phyloP scores from a whole-genome alignment of 257 asterid genomes.

The Solanum etuberosum region DNA sequence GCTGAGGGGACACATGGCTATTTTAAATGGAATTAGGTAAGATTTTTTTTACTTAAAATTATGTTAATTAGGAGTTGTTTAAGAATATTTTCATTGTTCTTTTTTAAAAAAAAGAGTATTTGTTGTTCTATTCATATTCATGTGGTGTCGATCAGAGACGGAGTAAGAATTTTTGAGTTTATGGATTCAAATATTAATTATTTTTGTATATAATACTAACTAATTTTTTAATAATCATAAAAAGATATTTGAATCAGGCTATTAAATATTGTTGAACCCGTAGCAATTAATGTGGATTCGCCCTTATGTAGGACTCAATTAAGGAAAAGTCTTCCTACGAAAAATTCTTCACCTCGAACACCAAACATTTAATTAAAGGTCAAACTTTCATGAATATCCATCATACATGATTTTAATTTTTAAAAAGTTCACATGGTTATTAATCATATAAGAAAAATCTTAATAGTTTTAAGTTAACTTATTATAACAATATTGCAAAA shows the following conservation, averaged over 20 bases:
- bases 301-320: not conserved
- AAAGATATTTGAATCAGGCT: fast-evolving
- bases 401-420: not conserved
- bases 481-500: not conserved
- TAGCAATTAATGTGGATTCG: not conserved
- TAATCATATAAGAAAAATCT: not conserved
- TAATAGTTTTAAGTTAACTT: not conserved
- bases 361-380: not conserved
- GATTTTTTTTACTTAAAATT: not conserved
- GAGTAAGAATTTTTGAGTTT: not conserved
- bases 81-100: not conserved
- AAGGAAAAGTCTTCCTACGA: not conserved
- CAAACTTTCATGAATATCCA: not conserved
- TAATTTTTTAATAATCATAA: not conserved
- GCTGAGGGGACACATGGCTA: not conserved
- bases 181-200: not conserved
- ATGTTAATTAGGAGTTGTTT: not conserved
- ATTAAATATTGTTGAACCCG: not conserved
- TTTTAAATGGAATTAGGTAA: not conserved
- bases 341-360: fast-evolving
- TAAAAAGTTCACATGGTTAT: not conserved
- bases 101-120: not conserved
- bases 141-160: not conserved
- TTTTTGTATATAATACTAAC: not conserved
- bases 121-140: not conserved